These are phyloP conservation scores for Musa balbisiana DNA, from an alignment of 202 grass and related monocot species.

Conservation along the genomic window DNA sequence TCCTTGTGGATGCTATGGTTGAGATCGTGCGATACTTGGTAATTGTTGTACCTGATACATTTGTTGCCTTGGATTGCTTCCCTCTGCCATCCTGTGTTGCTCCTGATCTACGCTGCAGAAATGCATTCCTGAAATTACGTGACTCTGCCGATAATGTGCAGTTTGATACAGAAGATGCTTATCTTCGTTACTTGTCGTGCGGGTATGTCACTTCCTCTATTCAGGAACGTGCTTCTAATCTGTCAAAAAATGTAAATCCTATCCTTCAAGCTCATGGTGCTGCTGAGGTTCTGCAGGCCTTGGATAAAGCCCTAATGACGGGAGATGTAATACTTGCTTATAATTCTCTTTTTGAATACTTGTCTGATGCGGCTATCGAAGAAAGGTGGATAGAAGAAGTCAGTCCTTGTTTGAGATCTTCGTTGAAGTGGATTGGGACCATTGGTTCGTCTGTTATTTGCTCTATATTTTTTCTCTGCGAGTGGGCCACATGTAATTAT, in stretches of 20 bases:
- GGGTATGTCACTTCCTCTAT: constrained; percentile 73
- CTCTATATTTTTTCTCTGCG: constrained; percentile 96
- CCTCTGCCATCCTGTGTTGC: constrained; percentile 68
- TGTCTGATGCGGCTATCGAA: constrained; percentile 78
- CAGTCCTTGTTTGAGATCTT: constrained; percentile 86
- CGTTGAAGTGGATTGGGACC: constrained; percentile 91
- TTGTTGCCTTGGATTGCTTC: constrained; percentile 97
- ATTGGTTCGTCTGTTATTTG: constrained; percentile 79
- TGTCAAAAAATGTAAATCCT: constrained; percentile 74
- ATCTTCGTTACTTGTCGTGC: constrained; percentile 69
- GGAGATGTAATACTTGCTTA: constrained; percentile 73
- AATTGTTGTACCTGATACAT: constrained; percentile 79
- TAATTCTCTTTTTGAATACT: constrained; percentile 79
- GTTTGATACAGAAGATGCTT: constrained; percentile 60
- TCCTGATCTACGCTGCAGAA: constrained; percentile 62
- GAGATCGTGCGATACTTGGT: constrained; percentile 81
- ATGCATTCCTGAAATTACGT: constrained; percentile 54
- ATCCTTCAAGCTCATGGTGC: constrained; percentile 66
- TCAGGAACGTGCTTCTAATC: constrained; percentile 66
- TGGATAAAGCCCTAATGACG: constrained; percentile 68
- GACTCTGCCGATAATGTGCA: constrained; percentile 41
- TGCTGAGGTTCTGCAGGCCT: constrained; percentile 84
- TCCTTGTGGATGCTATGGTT: constrained; percentile 53
- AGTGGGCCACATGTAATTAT: constrained; percentile 99
- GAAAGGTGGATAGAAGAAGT: constrained; percentile 96